Evolutionary conservation across 306 rosid genomes (phyloP).

Genomic region (Medicago arabica): DNA sequence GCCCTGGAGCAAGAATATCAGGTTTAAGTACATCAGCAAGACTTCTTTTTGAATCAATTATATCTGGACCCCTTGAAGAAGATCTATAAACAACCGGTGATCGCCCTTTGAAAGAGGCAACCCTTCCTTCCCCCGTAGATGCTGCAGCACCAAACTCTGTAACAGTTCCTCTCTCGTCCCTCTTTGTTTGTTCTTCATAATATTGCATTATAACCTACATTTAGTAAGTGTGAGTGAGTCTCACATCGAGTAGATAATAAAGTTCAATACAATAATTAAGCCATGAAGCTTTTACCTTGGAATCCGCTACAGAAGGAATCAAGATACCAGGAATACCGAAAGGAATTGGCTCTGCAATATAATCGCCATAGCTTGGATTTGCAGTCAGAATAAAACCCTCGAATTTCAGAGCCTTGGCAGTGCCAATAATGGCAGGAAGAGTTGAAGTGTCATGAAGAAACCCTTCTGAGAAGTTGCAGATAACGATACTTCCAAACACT

Average conservation of each 20-base stretch:
- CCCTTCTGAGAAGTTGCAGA: conserved; percentile 80
- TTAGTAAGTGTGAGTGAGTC: not conserved
- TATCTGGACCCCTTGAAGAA: conserved; percentile 92
- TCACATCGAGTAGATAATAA: not conserved
- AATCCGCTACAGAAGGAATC: conserved; percentile 65
- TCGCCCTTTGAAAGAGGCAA: conserved; percentile 59
- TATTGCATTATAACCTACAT: conserved; percentile 58
- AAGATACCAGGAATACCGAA: conserved; percentile 66
- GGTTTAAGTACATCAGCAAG: conserved; percentile 83
- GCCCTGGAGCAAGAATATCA: conserved; percentile 92
- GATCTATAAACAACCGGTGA: conserved; percentile 78
- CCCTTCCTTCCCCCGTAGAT: conserved; percentile 76
- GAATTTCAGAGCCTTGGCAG: conserved; percentile 60
- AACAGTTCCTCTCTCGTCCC: conserved; percentile 52
- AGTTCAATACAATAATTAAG: not conserved
- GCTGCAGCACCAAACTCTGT: conserved; percentile 59
- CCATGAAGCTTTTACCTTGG: conserved; percentile 56
- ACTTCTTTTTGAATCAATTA: conserved; percentile 50
- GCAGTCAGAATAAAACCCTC: conserved; percentile 70
- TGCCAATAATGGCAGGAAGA: conserved; percentile 57
- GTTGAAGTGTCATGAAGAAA: conserved; percentile 72
- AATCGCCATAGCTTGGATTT: conserved; percentile 70
- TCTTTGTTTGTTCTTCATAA: conserved; percentile 64
- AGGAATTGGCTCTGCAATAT: conserved; percentile 74
- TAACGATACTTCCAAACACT: conserved; percentile 60